Percentiles rank a stretch among this genome's conserved stretches.
These are phyloP conservation scores for Alternaria novae-zelandiae DNA, from an alignment of 2,329 filamentous ascomycete genomes.

Conservation along the genomic window DNA sequence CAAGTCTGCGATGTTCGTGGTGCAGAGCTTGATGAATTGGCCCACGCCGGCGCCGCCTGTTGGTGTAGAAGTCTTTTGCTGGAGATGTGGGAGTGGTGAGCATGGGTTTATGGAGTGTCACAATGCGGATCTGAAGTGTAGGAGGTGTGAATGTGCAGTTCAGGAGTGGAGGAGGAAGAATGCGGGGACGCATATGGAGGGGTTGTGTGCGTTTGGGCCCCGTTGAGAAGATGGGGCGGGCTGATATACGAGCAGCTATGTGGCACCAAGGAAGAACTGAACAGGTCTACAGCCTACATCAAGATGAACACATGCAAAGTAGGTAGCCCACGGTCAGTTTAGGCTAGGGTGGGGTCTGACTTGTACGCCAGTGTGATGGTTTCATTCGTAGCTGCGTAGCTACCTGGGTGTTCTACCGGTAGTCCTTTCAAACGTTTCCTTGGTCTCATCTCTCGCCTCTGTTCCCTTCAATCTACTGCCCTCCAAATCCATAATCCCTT, in stretches of 20 bases:
- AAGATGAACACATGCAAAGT: background rate
- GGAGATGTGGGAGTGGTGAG: conserved; percentile 6
- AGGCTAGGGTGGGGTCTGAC: background rate
- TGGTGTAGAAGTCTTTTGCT: conserved; percentile 16
- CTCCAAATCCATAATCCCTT: background rate
- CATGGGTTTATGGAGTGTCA: conserved; percentile 11
- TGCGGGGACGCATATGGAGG: conserved; percentile 15
- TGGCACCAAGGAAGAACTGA: no score
- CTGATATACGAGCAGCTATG: background rate
- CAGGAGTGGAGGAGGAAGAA: conserved; percentile 16
- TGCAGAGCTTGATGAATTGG: conserved; percentile 18
- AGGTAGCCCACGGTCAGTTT: background rate
- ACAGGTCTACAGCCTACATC: background rate
- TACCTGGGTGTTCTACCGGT: background rate
- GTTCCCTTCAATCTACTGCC: background rate
- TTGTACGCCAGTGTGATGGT: background rate
- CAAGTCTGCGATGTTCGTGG: conserved; percentile 10
- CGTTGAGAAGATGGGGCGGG: background rate
- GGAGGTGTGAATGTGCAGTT: conserved; percentile 2
- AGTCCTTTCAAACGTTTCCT: background rate
- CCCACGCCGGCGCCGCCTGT: conserved; percentile 22
- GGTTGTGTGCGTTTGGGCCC: background rate
- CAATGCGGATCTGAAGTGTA: conserved; percentile 10
- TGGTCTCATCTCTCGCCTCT: background rate
- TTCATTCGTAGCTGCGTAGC: background rate